phyloP scores from a whole-genome alignment of 1,284 basidiomycete genomes.

The Heterobasidion occidentale region DNA sequence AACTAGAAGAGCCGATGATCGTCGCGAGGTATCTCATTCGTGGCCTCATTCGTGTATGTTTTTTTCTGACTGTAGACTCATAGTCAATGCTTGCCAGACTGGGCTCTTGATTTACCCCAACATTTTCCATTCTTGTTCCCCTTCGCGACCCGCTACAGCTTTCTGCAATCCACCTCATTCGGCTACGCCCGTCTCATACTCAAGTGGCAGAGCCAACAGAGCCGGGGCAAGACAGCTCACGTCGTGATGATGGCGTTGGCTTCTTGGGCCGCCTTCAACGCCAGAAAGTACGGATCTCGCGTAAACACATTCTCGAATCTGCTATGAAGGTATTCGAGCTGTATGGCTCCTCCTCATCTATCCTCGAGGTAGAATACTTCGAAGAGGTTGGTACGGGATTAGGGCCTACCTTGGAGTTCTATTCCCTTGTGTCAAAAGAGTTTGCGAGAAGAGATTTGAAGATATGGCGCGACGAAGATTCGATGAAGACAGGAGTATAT shows the following conservation, averaged over 20 bases:
- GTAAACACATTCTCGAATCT: conserved; percentile 93
- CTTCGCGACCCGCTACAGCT: conserved; percentile 94
- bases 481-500: conserved; percentile 51
- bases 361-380: conserved; percentile 98
- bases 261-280: conserved; percentile 89
- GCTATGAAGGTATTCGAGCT: conserved; percentile 97
- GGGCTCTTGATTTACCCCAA: conserved; percentile 91
- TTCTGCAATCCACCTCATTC: conserved; percentile 95
- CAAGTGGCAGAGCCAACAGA: conserved; percentile 83
- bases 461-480: conserved; percentile 86
- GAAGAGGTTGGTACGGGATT: conserved; percentile 98
- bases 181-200: conserved; percentile 92
- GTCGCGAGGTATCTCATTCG: conserved; percentile 71
- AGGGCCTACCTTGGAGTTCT: conserved; percentile 98
- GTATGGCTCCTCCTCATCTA: conserved; percentile 88
- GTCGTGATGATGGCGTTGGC: conserved; percentile 85
- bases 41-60: not conserved
- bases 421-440: conserved; percentile 88
- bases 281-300: conserved; percentile 95
- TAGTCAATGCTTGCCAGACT: conserved; percentile 92
- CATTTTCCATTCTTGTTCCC: conserved; percentile 98
- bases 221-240: conserved; percentile 62
- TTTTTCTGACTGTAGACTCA: conserved; percentile 1
- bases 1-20: conserved; percentile 98
- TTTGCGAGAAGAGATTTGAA: conserved; percentile 84